Base-by-base conservation (phyloP, 805 yeast species). In the Wickerhamomyces hampshirensis region DNA sequence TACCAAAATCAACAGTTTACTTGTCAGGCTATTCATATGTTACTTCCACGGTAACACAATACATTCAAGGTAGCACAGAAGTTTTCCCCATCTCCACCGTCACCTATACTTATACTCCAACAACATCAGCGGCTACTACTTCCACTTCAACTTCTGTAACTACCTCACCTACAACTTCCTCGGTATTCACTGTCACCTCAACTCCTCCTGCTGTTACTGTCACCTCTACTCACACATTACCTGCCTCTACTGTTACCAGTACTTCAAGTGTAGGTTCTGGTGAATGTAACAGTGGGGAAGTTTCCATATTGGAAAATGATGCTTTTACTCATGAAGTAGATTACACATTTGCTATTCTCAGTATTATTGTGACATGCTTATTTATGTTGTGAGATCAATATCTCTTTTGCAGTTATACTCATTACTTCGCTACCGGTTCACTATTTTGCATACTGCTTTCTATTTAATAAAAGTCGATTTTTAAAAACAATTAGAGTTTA, bases 41-140 rank as follows among this genome's bases (percentile, higher is more conserved):
- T 14, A 44, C 49, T 1, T 37, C 45, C 11, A 40, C 39, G 7
- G 23, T 44, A 12, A 46, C 48, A 4, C 42, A 47, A 13, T 42
- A 42, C 23, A 31, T 46, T 28, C 37, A 37, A n/a, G 36, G 30
- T 21, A 39, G 35, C 6, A 35, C 40, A 1, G 34, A 36, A 9
- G 38, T 42, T 5, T 36, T 21, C 26, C 51, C 54, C 28, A 30
- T 38, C 29, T 37, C 50, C 7, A 47, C 54, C 2, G 31, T 40
- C 14, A 45, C 50, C 4, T 30, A 29, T 14, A 42, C 50, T 1
- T 24, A 35, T 35, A 37, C 46, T n/a, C 13, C 27, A 14, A 23
- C 33, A 8, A 11, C 45, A 10, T 18, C 30, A 18, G 14, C 37
- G 8, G 13, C 38, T 2, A 21, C 19, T 13, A 33, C 32, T 2